These are phyloP conservation scores for Spathaspora passalidarum DNA, from an alignment of 805 yeast species.

Conservation along the genomic window DNA sequence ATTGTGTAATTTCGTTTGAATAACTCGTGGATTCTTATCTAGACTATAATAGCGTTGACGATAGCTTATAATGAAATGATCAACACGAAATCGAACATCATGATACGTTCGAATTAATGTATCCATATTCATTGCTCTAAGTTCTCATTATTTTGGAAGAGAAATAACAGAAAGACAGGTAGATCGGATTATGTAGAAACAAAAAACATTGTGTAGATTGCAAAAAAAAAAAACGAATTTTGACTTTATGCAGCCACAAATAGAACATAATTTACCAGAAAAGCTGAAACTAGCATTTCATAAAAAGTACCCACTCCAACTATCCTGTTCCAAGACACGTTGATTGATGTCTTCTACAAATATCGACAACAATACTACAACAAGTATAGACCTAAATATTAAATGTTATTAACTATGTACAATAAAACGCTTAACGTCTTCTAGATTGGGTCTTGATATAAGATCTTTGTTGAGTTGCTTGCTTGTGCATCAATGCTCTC, in stretches of 20 bases:
- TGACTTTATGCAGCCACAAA: neutral
- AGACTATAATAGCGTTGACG: conserved; percentile 38
- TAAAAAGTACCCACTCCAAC: too few species aligned
- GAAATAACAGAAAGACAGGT: neutral
- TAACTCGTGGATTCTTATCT: conserved; percentile 33
- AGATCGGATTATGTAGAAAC: neutral
- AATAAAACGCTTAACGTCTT: neutral
- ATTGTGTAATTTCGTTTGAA: conserved; percentile 31
- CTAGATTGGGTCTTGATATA: conserved; percentile 45
- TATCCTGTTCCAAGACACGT: too few species aligned
- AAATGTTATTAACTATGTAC: neutral
- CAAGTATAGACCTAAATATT: neutral
- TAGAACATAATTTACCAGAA: neutral
- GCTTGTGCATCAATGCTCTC: conserved; percentile 76
- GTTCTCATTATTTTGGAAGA: neutral
- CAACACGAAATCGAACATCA: conserved; percentile 29
- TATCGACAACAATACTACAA: too few species aligned
- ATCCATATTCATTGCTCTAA: neutral
- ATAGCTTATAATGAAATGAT: conserved; percentile 31
- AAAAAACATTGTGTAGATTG: neutral
- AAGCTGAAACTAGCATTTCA: too few species aligned
- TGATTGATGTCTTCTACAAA: too few species aligned
- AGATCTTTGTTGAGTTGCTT: conserved; percentile 87
- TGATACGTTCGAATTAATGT: conserved; percentile 12
- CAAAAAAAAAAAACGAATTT: neutral